Conservation (phyloP, 805 yeast species). For the Sugiyamaella americana region DNA sequence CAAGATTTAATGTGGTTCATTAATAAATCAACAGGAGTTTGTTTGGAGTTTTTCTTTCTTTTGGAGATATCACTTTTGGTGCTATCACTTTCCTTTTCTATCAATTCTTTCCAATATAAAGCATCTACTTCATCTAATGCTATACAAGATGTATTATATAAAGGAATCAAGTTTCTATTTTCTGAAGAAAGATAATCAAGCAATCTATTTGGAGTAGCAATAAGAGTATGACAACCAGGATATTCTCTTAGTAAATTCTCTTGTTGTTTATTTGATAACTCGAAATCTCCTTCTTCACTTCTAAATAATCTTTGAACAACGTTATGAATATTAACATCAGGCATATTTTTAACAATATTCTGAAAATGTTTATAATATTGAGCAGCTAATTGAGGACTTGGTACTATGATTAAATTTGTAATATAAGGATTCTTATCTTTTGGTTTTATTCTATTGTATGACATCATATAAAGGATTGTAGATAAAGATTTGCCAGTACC, state of each 20-base stretch:
- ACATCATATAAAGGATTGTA: conserved; percentile 23
- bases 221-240: conserved; percentile 39
- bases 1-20: conserved; percentile 17
- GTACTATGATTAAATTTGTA: conserved; percentile 31
- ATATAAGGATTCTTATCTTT: conserved; percentile 10
- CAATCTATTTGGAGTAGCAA: conserved; percentile 51
- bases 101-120: conserved; percentile 10
- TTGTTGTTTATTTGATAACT: conserved; percentile 17
- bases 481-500: conserved; percentile 35
- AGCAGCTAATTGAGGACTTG: conserved; percentile 30
- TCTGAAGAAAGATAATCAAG: conserved; percentile 41
- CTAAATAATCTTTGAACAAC: conserved; percentile 3
- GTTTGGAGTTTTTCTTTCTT: conserved; percentile 8
- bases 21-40: conserved; percentile 22
- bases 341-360: conserved; percentile 5
- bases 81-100: not conserved
- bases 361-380: conserved; percentile 25
- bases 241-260: conserved; percentile 15
- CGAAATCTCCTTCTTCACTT: not conserved
- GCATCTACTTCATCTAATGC: conserved; percentile 28
- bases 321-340: not conserved
- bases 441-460: conserved; percentile 13
- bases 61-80: not conserved
- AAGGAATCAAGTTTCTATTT: conserved; percentile 13
- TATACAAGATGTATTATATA: conserved; percentile 19